Percentiles rank a stretch among this genome's conserved stretches.
These are phyloP conservation scores for Sphaerulina populicola DNA, from an alignment of 2,329 filamentous ascomycete genomes.

Conservation along the genomic window DNA sequence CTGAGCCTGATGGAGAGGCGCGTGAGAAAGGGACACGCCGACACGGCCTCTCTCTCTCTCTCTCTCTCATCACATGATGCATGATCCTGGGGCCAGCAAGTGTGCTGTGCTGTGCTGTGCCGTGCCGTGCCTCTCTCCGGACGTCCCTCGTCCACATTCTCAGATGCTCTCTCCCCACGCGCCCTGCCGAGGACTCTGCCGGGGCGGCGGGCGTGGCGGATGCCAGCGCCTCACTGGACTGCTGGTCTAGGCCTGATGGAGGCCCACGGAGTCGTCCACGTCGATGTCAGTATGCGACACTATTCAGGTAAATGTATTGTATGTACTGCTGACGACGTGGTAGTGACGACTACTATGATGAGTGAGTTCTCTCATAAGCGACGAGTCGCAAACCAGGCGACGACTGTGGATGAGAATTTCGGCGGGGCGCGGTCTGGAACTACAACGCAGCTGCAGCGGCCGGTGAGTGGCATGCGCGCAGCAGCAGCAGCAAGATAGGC, in stretches of 20 bases:
- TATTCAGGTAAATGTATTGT: no score
- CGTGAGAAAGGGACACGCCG: not conserved
- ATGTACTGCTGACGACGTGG: no score
- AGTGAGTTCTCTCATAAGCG: no score
- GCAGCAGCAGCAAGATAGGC: conserved; percentile 4
- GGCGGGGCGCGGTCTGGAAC: not conserved
- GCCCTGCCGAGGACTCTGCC: not conserved
- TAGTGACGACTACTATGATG: no score
- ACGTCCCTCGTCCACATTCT: not conserved
- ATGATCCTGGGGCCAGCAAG: not conserved
- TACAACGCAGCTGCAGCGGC: not conserved
- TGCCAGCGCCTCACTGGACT: no score
- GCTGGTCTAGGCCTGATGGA: no score
- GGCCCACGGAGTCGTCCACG: no score
- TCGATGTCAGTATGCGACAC: not conserved
- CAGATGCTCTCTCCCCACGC: not conserved
- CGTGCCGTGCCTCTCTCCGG: no score
- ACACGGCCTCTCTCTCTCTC: conserved; percentile 5
- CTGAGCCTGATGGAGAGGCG: no score
- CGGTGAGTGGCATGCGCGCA: conserved; percentile 6
- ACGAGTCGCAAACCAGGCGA: no score
- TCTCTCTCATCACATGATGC: conserved; percentile 5
- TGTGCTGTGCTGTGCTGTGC: not conserved
- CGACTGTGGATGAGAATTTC: no score
- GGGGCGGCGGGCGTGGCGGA: not conserved